Conservation (phyloP, 2,329 filamentous ascomycete genomes). For the Aspergillus phoenicis region DNA sequence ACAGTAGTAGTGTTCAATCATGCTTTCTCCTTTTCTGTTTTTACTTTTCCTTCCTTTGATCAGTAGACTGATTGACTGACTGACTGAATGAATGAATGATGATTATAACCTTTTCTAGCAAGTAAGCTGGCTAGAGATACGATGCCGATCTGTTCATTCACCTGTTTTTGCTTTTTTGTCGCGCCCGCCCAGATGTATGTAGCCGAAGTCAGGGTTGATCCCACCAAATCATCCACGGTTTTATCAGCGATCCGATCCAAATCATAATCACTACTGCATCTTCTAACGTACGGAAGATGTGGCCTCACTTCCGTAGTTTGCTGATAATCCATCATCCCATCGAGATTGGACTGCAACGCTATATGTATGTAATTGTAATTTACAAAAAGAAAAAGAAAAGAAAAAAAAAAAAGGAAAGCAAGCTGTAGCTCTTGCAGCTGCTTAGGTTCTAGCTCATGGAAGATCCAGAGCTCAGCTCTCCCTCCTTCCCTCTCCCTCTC, state of each 20-base stretch:
- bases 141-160: neutral
- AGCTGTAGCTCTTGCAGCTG: neutral
- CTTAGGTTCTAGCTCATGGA: neutral
- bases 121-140: neutral
- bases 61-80: neutral
- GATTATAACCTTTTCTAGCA: neutral
- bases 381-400: too few species aligned
- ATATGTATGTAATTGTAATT: too few species aligned
- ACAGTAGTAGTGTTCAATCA: too few species aligned
- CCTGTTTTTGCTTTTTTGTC: neutral
- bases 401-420: neutral
- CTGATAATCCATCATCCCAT: neutral
- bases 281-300: neutral
- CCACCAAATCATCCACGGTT: neutral
- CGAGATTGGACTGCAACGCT: neutral
- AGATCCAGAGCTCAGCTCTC: neutral
- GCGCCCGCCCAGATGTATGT: constrained; percentile 2
- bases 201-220: neutral
- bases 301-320: neutral
- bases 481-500: neutral
- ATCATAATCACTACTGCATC: neutral
- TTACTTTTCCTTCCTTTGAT: neutral
- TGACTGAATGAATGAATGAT: too few species aligned
- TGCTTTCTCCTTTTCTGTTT: too few species aligned
- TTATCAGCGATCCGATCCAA: neutral